These are phyloP conservation scores for Breviolum minutum DNA, from an alignment of 73 alveolate species.

Conservation along the genomic window DNA sequence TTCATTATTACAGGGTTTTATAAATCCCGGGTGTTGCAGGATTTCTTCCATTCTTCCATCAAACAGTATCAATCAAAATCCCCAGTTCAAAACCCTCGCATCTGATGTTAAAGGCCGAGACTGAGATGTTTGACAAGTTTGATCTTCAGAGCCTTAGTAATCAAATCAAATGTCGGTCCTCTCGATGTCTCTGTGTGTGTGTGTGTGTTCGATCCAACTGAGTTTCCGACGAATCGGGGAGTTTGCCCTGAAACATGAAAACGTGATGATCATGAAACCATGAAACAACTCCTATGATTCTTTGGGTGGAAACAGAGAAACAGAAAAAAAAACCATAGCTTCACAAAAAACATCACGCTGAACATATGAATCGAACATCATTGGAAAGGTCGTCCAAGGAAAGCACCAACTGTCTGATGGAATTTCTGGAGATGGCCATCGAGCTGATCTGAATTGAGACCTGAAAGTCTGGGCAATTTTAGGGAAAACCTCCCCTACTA, in stretches of 20 bases:
- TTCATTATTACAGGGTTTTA: no score
- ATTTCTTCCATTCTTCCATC: no score
- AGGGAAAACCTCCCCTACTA: no score
- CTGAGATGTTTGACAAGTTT: neutral
- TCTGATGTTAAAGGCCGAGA: neutral
- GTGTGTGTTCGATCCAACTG: neutral
- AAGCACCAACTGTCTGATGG: constrained; percentile 25
- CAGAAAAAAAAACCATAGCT: no score
- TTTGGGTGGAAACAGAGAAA: no score
- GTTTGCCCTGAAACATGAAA: neutral
- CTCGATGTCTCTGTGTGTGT: no score
- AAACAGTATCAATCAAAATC: no score
- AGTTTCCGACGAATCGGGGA: neutral
- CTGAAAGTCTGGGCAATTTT: no score
- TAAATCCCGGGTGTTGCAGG: no score
- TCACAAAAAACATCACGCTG: neutral
- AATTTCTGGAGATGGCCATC: constrained; percentile 29
- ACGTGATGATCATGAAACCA: neutral
- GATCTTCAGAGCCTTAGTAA: constrained; percentile 9
- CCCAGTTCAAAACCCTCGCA: no score
- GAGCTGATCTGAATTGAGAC: neutral
- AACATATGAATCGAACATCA: no score
- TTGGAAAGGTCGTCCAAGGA: neutral
- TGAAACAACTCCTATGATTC: neutral
- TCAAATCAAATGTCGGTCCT: neutral